Percentiles rank a stretch among this genome's conserved stretches.
phyloP scores from a whole-genome alignment of 345 rosid genomes.

The Euphorbia peplus region DNA sequence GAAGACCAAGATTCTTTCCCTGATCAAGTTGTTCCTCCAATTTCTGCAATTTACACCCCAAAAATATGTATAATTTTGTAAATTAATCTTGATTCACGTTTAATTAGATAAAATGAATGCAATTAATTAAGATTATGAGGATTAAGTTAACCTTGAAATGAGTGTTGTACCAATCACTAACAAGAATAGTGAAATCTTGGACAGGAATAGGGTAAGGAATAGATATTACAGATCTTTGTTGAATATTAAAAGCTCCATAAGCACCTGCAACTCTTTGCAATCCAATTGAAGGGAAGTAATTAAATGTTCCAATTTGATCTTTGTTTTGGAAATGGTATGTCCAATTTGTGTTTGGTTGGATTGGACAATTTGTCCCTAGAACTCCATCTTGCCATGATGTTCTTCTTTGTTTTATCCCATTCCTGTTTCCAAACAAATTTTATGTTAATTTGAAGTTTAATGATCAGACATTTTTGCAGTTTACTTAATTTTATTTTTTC shows the following conservation, averaged over 20 bases:
- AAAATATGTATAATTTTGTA: too few species aligned
- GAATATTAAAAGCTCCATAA: slow-evolving; percentile 43
- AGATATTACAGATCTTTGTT: slow-evolving; percentile 34
- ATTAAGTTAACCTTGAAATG: slow-evolving; percentile 52
- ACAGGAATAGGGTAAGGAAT: slow-evolving; percentile 43
- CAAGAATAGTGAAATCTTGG: slow-evolving; percentile 35
- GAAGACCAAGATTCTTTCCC: slow-evolving; percentile 46
- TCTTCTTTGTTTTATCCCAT: slow-evolving; percentile 66
- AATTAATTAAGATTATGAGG: background rate
- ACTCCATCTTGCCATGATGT: slow-evolving; percentile 88
- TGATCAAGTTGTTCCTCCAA: slow-evolving; percentile 44
- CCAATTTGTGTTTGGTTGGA: slow-evolving; percentile 69
- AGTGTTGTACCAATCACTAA: slow-evolving; percentile 45
- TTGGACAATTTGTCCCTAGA: slow-evolving; percentile 86
- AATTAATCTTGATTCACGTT: too few species aligned
- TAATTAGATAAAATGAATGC: background rate
- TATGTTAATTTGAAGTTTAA: too few species aligned
- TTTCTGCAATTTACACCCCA: slow-evolving; percentile 31
- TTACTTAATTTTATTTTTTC: too few species aligned
- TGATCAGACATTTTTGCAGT: too few species aligned
- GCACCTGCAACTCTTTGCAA: slow-evolving; percentile 76
- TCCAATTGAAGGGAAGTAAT: slow-evolving; percentile 62
- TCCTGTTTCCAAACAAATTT: slow-evolving; percentile 49
- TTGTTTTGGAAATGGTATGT: slow-evolving; percentile 76
- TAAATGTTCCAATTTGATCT: slow-evolving; percentile 73